Evolutionary conservation across 1,284 basidiomycete genomes (phyloP), one percentile per base, ranked within the genome.

Genomic region (Irpex lacteus): DNA sequence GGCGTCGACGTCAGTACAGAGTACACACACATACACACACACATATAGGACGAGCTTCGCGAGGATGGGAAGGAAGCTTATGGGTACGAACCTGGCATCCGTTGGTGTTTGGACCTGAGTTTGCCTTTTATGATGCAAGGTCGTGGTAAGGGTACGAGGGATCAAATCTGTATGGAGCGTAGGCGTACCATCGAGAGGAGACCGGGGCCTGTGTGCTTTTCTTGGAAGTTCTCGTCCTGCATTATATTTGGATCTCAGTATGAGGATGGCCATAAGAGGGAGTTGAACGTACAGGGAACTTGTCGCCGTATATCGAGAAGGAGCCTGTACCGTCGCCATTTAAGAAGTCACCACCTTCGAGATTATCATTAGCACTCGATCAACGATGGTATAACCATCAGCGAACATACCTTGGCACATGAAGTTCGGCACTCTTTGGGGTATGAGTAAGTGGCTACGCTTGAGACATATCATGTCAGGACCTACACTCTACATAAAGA

Each of bases 271-370:
- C 26, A 26, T 26, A 26, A 26, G 26, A 5, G 19, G 37, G 11
- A 11, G 8, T 19, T 7, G 19, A 49, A 78, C 85, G 63, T 64
- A 94, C 92, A 0, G 91, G 91, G 70, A 96, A 96, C 70, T 95
- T 92, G 72, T 93, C 89, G 36, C 97, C 97, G 72, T 98, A 98
- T 72, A 99, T 96, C 32, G 92, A 96, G 75, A 95, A 95, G 0
- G 90, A 89, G 1, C 97, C 98, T 0, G 96, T 98, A 19, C 97
- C 97, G 71, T 99, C 96, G 18, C 87, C 88, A 67, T 92, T 93
- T 64, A 95, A 71, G 70, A 96, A 96, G 74, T 97, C 95, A 1
- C 95, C 93, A 59, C 92, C 91, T 92, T 2, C 4, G 15, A 18
- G 11, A 18, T 52, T 52, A 8, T 7, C 26, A 18, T 56, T 4